Base-by-base conservation (phyloP, 2,329 filamentous ascomycete genomes). In the Mycogone perniciosa region DNA sequence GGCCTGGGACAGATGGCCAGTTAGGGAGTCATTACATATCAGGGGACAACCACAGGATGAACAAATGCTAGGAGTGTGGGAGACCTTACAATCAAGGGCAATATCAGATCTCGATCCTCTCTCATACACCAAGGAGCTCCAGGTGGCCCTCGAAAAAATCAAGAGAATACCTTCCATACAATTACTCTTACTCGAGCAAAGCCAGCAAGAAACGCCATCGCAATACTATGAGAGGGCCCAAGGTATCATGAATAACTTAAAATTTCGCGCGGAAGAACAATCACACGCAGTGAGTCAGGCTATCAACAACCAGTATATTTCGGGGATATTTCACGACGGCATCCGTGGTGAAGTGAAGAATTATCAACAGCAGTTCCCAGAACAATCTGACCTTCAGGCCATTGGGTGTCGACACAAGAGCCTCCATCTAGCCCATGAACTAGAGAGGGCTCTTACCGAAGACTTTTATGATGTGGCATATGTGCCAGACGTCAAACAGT, bases 361-460 rank as follows among this genome's bases (percentile, higher is more conserved):
- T 6, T 56, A 48, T n/a, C 46, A 59, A 10, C 29, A 52, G 31
- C 46, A 58, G 6, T 50, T 46, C n/a, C 42, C 50, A 6, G 50
- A 56, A 10, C 50, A 47, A n/a, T 33, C 56, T n/a, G 54, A 58
- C 3, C 59, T 83, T 11, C 66, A 65, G 13, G 69, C 69, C 2
- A 63, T 79, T 5, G 69, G 72, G 2, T 71, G 71, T 48, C 69
- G 68, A 34, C 81, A 85, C 63, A 78, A 77, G 60, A 72, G 70
- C 45, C 62, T 83, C 11, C 76, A 84, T 57, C 71, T 85, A 30
- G 79, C 75, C 5, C 60, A 65, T 26, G 77, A 83, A 44, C 78
- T 82, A 51, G 75, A 81, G 56, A 71, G 67, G 52, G 79, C 77
- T 3, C 57, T 83, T 3, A 69, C 72, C 20, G 75, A 74, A 33